Conservation (phyloP, 371 early-diverging fungal genomes). For the Mucor racemosus region DNA sequence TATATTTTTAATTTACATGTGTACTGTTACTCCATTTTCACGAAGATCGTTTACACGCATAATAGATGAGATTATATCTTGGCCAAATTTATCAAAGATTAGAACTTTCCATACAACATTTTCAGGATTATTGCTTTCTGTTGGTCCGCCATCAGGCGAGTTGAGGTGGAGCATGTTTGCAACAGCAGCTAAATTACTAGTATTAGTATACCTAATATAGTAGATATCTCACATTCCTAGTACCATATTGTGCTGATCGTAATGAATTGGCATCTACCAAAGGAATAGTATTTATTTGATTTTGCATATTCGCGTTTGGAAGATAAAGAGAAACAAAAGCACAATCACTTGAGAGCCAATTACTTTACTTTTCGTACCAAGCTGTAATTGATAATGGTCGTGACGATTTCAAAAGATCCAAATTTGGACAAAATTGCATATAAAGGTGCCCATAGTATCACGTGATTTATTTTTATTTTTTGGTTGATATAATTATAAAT, state of each 20-base stretch:
- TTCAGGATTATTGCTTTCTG: conserved; percentile 21
- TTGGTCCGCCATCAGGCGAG: conserved; percentile 22
- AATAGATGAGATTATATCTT: conserved; percentile 96
- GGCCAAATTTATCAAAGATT: conserved; percentile 93
- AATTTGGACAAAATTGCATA: neutral
- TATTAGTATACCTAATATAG: neutral
- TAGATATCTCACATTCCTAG: neutral
- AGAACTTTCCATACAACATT: conserved; percentile 93
- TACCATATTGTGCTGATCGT: conserved; percentile 31
- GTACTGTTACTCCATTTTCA: conserved; percentile 98
- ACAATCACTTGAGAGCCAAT: conserved; percentile 1
- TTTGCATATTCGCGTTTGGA: conserved; percentile 18
- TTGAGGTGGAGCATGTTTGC: conserved; percentile 34
- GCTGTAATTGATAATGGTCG: neutral
- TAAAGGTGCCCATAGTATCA: neutral
- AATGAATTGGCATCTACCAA: conserved; percentile 20
- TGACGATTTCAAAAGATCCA: neutral
- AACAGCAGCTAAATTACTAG: conserved; percentile 22
- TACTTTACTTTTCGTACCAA: neutral
- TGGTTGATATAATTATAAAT: neutral
- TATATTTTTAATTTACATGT: conserved; percentile 73
- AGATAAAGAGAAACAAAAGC: conserved; percentile 4
- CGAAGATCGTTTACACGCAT: conserved; percentile 97
- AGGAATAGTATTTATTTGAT: conserved; percentile 16
- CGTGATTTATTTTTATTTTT: no score